These are phyloP conservation scores for Entoloma clypeatum DNA, from an alignment of 1,284 basidiomycete genomes.

Conservation along the genomic window DNA sequence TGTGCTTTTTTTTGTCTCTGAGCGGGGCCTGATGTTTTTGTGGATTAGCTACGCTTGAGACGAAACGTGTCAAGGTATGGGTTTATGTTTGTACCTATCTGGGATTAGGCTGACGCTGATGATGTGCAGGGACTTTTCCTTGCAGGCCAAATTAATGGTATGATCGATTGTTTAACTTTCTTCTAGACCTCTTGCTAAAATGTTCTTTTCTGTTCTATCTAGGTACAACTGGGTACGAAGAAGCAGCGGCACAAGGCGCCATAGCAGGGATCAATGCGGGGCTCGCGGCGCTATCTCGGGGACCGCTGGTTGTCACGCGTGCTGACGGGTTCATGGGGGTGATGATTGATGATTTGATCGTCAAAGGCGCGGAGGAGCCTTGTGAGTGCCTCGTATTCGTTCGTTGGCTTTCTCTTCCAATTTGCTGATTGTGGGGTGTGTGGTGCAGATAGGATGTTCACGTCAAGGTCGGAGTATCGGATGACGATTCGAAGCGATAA, in stretches of 20 bases:
- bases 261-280: constrained; percentile 88
- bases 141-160: constrained; percentile 85
- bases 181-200: constrained; percentile 4
- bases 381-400: constrained; percentile 46
- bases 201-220: constrained; percentile 6
- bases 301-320: constrained; percentile 66
- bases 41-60: constrained; percentile 71
- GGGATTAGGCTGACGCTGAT: neutral
- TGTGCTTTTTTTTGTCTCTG: constrained; percentile 7
- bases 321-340: constrained; percentile 86
- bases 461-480: constrained; percentile 84
- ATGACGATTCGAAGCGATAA: constrained; percentile 87
- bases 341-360: constrained; percentile 86
- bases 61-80: constrained; percentile 69
- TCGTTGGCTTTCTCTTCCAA: too few relatives aligned
- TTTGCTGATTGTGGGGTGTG: constrained; percentile 6
- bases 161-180: constrained; percentile 1
- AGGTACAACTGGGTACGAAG: constrained; percentile 90
- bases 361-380: constrained; percentile 86
- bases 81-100: neutral
- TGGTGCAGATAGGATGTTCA: constrained; percentile 84
- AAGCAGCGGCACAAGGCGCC: constrained; percentile 84
- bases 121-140: constrained; percentile 68
- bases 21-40: constrained; percentile 3
- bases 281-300: constrained; percentile 52